These are phyloP conservation scores for Gymnopilus junonius DNA, from an alignment of 768 basidiomycete genomes.

Conservation along the genomic window DNA sequence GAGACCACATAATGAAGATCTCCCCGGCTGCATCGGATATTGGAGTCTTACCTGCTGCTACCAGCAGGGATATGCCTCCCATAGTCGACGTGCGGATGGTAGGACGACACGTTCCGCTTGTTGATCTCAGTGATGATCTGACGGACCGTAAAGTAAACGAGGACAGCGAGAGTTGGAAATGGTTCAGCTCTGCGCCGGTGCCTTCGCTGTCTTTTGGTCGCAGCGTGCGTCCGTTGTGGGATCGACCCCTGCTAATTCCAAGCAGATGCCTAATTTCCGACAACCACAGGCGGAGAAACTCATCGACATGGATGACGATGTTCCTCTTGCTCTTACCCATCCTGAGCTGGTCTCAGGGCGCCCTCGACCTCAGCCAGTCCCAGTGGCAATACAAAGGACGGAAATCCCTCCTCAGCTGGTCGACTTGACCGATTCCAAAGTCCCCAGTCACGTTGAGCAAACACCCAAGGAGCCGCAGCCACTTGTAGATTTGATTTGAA, in stretches of 20 bases:
- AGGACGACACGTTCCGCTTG: slow-evolving; percentile 19
- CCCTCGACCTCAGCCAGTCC: background rate
- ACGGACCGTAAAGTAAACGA: background rate
- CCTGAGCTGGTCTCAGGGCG: slow-evolving; percentile 7
- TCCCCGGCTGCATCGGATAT: slow-evolving; percentile 28
- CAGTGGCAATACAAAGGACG: background rate
- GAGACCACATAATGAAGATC: slow-evolving; percentile 9
- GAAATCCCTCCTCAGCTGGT: background rate
- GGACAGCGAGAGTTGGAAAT: slow-evolving; percentile 18
- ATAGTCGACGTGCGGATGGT: slow-evolving; percentile 8
- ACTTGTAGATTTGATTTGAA: no score
- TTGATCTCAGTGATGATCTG: slow-evolving; percentile 12
- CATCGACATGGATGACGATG: background rate
- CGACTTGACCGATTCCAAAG: no score
- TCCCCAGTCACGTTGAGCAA: no score
- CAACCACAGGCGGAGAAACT: slow-evolving; percentile 2
- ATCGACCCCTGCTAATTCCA: background rate
- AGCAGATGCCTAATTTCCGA: background rate
- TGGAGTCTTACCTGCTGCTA: slow-evolving; percentile 10
- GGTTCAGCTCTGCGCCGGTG: slow-evolving; percentile 9
- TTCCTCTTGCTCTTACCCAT: background rate
- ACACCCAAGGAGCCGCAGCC: no score
- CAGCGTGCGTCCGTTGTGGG: background rate
- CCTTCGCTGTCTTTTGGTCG: background rate
- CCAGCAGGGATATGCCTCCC: background rate